A percentile compares a stretch with the other conserved stretches of the same genome.
These are phyloP conservation scores for Podaxis pistillaris DNA, from an alignment of 768 basidiomycete species.

Conservation along the genomic window DNA sequence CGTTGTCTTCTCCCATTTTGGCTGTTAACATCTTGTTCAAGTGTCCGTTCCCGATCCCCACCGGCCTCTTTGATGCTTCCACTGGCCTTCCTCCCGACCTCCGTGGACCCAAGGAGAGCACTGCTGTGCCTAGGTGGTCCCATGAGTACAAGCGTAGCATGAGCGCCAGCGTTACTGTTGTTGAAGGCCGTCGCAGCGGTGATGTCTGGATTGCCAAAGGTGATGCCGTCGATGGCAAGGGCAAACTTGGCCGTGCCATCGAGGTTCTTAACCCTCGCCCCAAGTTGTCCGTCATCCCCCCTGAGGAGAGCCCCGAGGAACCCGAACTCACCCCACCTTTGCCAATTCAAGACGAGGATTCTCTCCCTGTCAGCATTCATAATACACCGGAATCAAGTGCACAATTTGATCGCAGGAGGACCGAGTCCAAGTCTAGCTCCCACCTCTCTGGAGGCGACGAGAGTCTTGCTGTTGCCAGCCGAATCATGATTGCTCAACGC, in stretches of 20 bases:
- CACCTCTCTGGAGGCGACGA: conserved; percentile 52
- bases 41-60: conserved; percentile 65
- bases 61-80: conserved; percentile 58
- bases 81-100: conserved; percentile 40
- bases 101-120: conserved; percentile 29
- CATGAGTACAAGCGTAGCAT: conserved; percentile 65
- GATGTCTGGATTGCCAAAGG: conserved; percentile 75
- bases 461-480: conserved; percentile 46
- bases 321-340: conserved; percentile 54
- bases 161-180: conserved; percentile 61
- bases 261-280: conserved; percentile 64
- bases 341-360: conserved; percentile 54
- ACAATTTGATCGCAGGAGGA: conserved; percentile 52
- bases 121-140: conserved; percentile 45
- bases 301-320: conserved; percentile 46
- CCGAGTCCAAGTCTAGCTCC: conserved; percentile 56
- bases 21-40: conserved; percentile 59
- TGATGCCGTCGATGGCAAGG: conserved; percentile 68
- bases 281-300: conserved; percentile 66
- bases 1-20: conserved; percentile 65
- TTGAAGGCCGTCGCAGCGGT: conserved; percentile 69
- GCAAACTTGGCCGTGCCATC: conserved; percentile 57
- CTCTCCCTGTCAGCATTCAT: conserved; percentile 40
- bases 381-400: conserved; percentile 55
- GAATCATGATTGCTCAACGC: conserved; percentile 70